phyloP scores from a whole-genome alignment of 2,329 filamentous ascomycete genomes.

The Colletotrichum tropicale region DNA sequence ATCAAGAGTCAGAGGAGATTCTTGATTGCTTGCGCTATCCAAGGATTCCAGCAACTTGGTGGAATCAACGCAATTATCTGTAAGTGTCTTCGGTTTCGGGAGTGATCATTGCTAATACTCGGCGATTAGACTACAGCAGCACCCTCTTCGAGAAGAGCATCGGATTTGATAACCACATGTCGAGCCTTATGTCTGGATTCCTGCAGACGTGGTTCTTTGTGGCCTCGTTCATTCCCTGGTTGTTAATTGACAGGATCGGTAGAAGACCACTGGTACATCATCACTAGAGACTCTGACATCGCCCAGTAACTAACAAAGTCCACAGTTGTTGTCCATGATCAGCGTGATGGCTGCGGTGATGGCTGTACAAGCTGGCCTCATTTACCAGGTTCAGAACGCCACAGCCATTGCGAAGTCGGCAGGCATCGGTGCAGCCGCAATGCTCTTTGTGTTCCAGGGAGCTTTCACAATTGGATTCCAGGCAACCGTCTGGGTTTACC shows the following conservation, averaged over 20 bases:
- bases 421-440: conserved; percentile 42
- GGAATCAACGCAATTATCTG: conserved; percentile 55
- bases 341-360: conserved; percentile 43
- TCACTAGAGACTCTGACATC: rapidly evolving
- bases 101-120: background rate
- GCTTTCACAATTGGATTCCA: conserved; percentile 44
- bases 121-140: conserved; percentile 41
- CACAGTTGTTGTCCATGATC: conserved; percentile 41
- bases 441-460: conserved; percentile 45
- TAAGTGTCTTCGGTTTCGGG: background rate
- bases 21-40: conserved; percentile 33
- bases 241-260: conserved; percentile 50
- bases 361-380: conserved; percentile 42
- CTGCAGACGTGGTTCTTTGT: conserved; percentile 51
- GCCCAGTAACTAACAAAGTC: conserved; percentile 11
- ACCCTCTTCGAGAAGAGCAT: conserved; percentile 52
- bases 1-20: conserved; percentile 35
- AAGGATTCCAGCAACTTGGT: conserved; percentile 46
- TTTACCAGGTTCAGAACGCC: conserved; percentile 41
- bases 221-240: conserved; percentile 48
- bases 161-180: conserved; percentile 43
- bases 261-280: conserved; percentile 30
- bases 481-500: conserved; percentile 38
- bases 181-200: conserved; percentile 56
- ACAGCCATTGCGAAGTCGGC: conserved; percentile 33